Conservation (phyloP, 257 asterid genomes). For the Solanum corneliomulleri region DNA sequence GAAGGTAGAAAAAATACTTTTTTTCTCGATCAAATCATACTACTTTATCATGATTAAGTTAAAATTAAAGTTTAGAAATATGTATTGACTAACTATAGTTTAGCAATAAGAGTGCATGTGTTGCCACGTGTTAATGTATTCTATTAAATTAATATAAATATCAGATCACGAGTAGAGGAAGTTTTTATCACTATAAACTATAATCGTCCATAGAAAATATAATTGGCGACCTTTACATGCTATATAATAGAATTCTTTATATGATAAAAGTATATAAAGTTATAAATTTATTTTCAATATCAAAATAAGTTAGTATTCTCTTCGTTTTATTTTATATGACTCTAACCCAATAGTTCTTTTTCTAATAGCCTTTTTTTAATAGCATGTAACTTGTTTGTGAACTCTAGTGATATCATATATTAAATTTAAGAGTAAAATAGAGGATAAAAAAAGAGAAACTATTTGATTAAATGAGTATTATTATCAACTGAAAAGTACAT, state of each 20-base stretch:
- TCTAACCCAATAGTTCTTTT: neutral
- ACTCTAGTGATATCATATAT: neutral
- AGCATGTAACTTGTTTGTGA: neutral
- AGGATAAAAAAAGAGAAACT: neutral
- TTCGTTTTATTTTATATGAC: too few relatives aligned
- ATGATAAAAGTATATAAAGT: neutral
- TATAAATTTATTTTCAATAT: neutral
- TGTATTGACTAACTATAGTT: neutral
- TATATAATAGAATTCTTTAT: neutral
- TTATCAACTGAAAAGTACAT: conserved; percentile 4
- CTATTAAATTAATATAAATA: neutral
- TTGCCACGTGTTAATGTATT: neutral
- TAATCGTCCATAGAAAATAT: neutral
- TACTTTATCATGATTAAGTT: neutral
- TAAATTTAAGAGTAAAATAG: neutral
- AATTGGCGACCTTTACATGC: neutral
- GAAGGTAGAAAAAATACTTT: neutral
- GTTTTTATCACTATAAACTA: neutral
- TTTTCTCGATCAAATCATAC: neutral
- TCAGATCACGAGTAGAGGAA: neutral
- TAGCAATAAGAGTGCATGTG: neutral
- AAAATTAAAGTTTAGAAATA: neutral
- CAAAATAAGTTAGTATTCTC: neutral
- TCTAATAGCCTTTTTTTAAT: neutral
- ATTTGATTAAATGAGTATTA: neutral